phyloP scores from a whole-genome alignment of 2,329 filamentous ascomycete species.

The Cryphonectria carpinicola region DNA sequence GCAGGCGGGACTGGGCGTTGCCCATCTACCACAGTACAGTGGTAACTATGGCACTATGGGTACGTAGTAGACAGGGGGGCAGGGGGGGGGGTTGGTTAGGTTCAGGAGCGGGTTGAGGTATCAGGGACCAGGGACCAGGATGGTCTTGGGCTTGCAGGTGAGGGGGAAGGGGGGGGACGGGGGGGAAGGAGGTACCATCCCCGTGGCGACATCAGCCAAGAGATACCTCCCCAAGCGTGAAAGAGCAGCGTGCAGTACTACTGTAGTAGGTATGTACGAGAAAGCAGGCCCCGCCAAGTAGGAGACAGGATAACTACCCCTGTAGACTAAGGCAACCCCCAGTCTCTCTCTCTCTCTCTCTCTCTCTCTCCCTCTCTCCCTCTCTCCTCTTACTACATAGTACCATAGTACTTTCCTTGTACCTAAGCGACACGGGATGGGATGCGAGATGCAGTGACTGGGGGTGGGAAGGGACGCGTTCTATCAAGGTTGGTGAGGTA shows the following conservation, averaged over 20 bases:
- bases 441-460: background rate
- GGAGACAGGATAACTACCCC: constrained; percentile 12
- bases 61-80: constrained; percentile 16
- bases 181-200: background rate
- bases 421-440: constrained; percentile 4
- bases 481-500: background rate
- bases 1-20: background rate
- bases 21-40: background rate
- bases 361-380: background rate
- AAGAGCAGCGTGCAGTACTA: background rate
- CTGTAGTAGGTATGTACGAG: constrained; percentile 14
- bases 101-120: constrained; percentile 14
- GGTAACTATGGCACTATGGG: background rate
- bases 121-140: constrained; percentile 28
- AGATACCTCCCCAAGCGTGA: background rate
- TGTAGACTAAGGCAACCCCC: constrained; percentile 15
- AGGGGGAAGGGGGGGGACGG: background rate
- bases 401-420: background rate
- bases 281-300: constrained; percentile 24
- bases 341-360: background rate
- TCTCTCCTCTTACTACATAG: background rate
- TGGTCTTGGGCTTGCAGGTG: constrained; percentile 16
- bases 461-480: background rate
- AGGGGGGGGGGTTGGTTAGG: background rate
- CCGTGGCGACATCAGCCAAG: background rate